Evolutionary conservation across 2,329 filamentous ascomycete species (phyloP), one percentile per base, ranked within the genome.

Genomic region (Exophiala oligosperma): DNA sequence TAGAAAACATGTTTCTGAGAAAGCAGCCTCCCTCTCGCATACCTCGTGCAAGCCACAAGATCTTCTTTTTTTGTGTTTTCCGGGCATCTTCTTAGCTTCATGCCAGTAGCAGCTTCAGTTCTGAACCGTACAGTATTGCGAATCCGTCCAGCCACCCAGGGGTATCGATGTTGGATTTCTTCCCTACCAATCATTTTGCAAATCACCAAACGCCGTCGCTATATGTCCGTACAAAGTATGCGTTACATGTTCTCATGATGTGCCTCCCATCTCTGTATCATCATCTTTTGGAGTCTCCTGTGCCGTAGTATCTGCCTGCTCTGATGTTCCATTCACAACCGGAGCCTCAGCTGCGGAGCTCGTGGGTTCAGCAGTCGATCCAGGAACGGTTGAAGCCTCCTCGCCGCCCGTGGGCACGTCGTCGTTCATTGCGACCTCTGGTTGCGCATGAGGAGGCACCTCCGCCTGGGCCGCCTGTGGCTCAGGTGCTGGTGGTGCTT

Each of bases 251-350:
- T 14, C 26, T 62, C 50, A 64, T 47, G 57, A 56, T 47, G 47
- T 59, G 4, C 62, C 62, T 40, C 62, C 62, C 62, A 64, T 64
- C 40, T 64, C 62, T 28, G 57, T 61, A 54, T 64, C 63, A 43
- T 17, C 56, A 37, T 61, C 60, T 59, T 46, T 49, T 49, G 44
- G n/a, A n/a, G 32, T 35, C 9, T 59, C 23, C 38, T 49, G n/a
- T n/a, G 38, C 49, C 23, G 32, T 38, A 26, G 44, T 49, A 14
- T 57, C 52, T 17, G 17, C 52, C 11, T 47, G 49, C 17, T 61
- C 49, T 26, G 57, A 53, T 11, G 59, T 37, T 9, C 61, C 61
- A 24, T 63, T 63, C 2, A 54, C 47, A 3, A 48, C 55, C 17
- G 55, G 43, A n/a, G 26, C 21, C 29, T 56, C 54, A 12, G 51